Percentiles rank a stretch among this genome's conserved stretches.
These are phyloP conservation scores for Aciculoconidium aculeatum DNA, from an alignment of 805 yeast genomes.

Conservation along the genomic window DNA sequence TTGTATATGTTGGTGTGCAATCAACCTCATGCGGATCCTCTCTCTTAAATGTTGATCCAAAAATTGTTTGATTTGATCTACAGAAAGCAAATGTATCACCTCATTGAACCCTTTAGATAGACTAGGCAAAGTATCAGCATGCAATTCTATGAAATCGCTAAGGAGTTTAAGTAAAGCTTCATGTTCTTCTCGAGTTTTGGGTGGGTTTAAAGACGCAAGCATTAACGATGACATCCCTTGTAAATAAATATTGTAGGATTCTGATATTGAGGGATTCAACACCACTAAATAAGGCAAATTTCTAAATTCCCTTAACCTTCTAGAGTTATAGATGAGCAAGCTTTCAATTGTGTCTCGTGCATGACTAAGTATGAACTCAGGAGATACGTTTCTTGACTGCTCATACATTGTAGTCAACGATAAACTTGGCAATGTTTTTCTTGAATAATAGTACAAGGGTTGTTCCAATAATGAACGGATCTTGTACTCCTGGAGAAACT, in stretches of 20 bases:
- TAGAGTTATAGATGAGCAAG: conserved; percentile 58
- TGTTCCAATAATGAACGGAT: conserved; percentile 54
- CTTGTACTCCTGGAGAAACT: conserved; percentile 49
- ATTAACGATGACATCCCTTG: conserved; percentile 48
- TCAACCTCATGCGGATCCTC: conserved; percentile 77
- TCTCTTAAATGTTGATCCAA: conserved; percentile 75
- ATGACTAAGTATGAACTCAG: conserved; percentile 30
- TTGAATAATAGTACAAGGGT: conserved; percentile 52
- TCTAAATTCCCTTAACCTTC: conserved; percentile 64
- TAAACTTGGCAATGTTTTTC: conserved; percentile 46
- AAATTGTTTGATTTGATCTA: conserved; percentile 51
- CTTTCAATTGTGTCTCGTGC: conserved; percentile 55
- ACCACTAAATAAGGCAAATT: conserved; percentile 78
- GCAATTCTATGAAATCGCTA: conserved; percentile 59
- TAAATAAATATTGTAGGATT: conserved; percentile 67
- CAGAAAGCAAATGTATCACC: conserved; percentile 42
- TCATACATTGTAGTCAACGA: conserved; percentile 45
- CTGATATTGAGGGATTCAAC: conserved; percentile 79
- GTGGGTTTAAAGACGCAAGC: conserved; percentile 29
- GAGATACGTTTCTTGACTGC: conserved; percentile 35
- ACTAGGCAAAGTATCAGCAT: conserved; percentile 77
- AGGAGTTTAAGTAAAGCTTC: conserved; percentile 47
- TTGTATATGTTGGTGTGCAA: conserved; percentile 80
- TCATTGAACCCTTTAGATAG: conserved; percentile 80
- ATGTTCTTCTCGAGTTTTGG: conserved; percentile 49